Base-by-base conservation (phyloP, 208 protist genomes). In the Leishmania arabica region DNA sequence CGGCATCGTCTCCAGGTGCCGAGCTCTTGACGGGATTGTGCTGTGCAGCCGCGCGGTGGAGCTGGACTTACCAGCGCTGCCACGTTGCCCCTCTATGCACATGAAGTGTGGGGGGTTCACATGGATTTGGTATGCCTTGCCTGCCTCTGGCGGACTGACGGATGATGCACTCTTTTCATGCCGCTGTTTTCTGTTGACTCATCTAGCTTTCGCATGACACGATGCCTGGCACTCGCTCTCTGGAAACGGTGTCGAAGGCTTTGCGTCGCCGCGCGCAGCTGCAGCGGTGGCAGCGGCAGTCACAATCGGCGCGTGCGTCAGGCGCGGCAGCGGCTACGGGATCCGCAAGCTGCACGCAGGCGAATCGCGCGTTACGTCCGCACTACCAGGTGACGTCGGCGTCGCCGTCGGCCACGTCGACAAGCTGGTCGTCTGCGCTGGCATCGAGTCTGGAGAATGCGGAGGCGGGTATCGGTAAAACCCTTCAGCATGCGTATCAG, bases 191-290 rank as follows among this genome's bases (percentile, higher is more conserved):
- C 24, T 40, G n/a, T 56, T 66, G 7, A 37, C 17, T 11, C 3
- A 8, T 31, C n/a, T 5, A 62, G n/a, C 15, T 27, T 24, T 42
- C 47, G 69, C 11, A 19, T 31, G 21, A 31, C 47, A 31, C 19
- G 21, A 84, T 86, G 83, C 47, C 79, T 5, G 62, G 75, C 0
- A 17, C n/a, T 6, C 66, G 40, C 27, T 47, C n/a, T 0, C 47
- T 82, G 5, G 89, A 92, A n/a, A 74, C 83, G 49, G 65, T 91
- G 1, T 73, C 73, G 37, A 84, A 84, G 54, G 81, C 83, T 34
- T 83, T 92, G 73, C 85, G 89, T 19, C 85, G 89, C 45, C 78
- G 84, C 45, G 80, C 85, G 2, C 89, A 92, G 62, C 62, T 86
- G 66, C 73, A 81, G 31, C 83, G 79, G 42, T 80, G 79, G 75